Conservation (phyloP, 2,329 filamentous ascomycete species). For the Verticillium longisporum region DNA sequence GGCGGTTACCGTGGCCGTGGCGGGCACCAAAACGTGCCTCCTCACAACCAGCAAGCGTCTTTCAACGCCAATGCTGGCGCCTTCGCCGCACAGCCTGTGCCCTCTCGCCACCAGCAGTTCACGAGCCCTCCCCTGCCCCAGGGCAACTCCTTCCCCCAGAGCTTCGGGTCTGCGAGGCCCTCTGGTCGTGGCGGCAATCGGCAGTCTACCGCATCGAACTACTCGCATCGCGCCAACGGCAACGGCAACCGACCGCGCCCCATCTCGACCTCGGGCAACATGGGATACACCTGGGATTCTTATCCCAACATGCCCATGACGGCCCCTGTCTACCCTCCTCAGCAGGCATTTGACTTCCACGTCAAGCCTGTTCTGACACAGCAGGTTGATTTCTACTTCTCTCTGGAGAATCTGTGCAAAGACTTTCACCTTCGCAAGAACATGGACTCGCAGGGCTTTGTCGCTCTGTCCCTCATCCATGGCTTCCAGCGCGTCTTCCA, state of each 20-base stretch:
- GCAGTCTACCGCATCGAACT: conserved; percentile 12
- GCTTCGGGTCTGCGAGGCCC: conserved; percentile 8
- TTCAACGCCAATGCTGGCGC: conserved; percentile 27
- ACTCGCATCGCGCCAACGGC: conserved; percentile 11
- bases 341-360: conserved; percentile 2
- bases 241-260: conserved; percentile 14
- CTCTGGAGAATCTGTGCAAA: conserved; percentile 89
- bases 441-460: conserved; percentile 95
- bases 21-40: conserved; percentile 26
- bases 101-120: conserved; percentile 23
- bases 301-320: conserved; percentile 15
- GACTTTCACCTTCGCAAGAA: conserved; percentile 81
- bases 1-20: conserved; percentile 40
- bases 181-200: conserved; percentile 7
- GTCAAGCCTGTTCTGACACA: conserved; percentile 25
- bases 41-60: conserved; percentile 22
- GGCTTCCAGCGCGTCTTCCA: conserved; percentile 80
- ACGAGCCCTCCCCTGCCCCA: conserved; percentile 38
- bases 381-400: conserved; percentile 90
- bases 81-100: conserved; percentile 19
- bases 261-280: background rate
- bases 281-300: background rate
- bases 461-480: conserved; percentile 70
- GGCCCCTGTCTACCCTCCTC: conserved; percentile 23
- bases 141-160: conserved; percentile 11